Base-by-base conservation (phyloP, 2,329 filamentous ascomycete genomes). In the Penicillium rolfsii region DNA sequence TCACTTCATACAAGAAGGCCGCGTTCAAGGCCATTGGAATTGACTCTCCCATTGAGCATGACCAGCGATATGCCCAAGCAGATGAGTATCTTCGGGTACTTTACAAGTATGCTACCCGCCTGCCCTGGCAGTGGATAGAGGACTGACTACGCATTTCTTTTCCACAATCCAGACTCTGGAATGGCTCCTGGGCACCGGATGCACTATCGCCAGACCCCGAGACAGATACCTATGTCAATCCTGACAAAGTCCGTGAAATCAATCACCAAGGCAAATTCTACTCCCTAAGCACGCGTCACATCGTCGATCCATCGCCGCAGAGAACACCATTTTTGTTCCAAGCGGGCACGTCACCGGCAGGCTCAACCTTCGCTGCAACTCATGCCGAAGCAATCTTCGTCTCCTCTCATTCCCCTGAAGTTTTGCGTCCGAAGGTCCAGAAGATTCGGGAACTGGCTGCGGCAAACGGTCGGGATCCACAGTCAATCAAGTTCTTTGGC, bases 351-450 rank as follows among this genome's bases (percentile, higher is more conserved):
- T 87, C 85, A 0, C 66, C 82, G 0, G 85, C 85, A 0, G 85
- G 86, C 0, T 83, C 81, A 0, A 74, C 76, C 0, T 88, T 88
- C 65, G 85, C 83, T 0, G 80, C 84, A 2, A 82, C 77, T 0
- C 85, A 87, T 60, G 85, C 85, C 1, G 85, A 88, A 73, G 85
- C 82, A 1, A 84, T 87, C 49, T 87, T 87, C 61, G 83, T 87
- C 3, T 83, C 83, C 0, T 80, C 80, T 0, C 84, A 86, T 67
- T 83, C 81, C 0, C 81, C 84, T 0, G 63, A 73, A 2, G 73
- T 84, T 0, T 73, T 86, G 4, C 72, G 75, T 1, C 81, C 82
- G 1, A 84, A 84, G 56, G 77, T 87, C 36, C 76, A 79, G 40
- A 80, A 79, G 16, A 86, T 87, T 59, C 80, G 85, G 1, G 74